Evolutionary conservation across 768 basidiomycete genomes (phyloP).

Genomic region (Hemileccinum impolitum): DNA sequence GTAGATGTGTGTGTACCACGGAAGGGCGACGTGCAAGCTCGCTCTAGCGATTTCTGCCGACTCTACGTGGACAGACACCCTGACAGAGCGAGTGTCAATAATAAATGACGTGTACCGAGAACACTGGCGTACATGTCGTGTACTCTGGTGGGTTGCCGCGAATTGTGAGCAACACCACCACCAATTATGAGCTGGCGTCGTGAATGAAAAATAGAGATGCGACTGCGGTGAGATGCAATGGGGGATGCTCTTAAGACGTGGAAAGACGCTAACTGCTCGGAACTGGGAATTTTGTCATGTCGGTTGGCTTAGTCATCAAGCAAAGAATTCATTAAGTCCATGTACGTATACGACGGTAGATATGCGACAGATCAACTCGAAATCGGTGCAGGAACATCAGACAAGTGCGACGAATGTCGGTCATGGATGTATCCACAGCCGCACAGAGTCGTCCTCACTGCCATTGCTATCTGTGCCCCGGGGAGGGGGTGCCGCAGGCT

Average conservation of each 20-base stretch:
- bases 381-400: too few relatives aligned
- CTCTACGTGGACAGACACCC: constrained; percentile 48
- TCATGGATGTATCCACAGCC: constrained; percentile 16
- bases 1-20: constrained; percentile 72
- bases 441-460: constrained; percentile 11
- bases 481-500: background rate
- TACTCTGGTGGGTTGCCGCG: constrained; percentile 3
- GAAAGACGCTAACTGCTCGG: background rate
- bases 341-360: too few relatives aligned
- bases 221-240: too few relatives aligned
- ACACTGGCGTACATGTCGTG: constrained; percentile 17
- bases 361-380: background rate
- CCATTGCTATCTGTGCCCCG: background rate
- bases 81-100: constrained; percentile 10
- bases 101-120: background rate
- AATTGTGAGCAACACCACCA: constrained; percentile 1
- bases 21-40: constrained; percentile 61
- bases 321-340: background rate
- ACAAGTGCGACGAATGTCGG: too few relatives aligned
- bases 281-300: background rate
- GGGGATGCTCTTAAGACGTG: background rate
- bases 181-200: background rate
- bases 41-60: constrained; percentile 68
- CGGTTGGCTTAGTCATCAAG: constrained; percentile 19
- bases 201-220: background rate